Conservation (phyloP, 768 basidiomycete species). For the Amanita thiersii region DNA sequence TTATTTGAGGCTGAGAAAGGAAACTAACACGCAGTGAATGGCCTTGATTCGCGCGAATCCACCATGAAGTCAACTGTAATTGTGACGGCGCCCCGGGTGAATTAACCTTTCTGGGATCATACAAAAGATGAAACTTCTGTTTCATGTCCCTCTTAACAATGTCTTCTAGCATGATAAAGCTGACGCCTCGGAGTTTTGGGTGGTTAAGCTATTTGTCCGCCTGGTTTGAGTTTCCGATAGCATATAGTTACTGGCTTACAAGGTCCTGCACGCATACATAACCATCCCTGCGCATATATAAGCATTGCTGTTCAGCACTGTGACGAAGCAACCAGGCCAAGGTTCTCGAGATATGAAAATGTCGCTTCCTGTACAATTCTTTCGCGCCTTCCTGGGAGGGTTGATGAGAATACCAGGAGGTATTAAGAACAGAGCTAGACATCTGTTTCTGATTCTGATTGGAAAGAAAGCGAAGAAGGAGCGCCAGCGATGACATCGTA, state of each 20-base stretch:
- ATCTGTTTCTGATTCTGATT: too few species aligned
- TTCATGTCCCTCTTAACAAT: constrained; percentile 67
- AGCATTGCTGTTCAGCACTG: constrained; percentile 67
- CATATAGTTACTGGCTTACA: constrained; percentile 35
- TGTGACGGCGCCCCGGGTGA: constrained; percentile 12
- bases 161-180: constrained; percentile 43
- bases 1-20: neutral
- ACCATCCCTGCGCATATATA: constrained; percentile 77
- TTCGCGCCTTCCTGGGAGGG: neutral
- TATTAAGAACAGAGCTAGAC: too few species aligned
- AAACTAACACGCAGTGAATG: constrained; percentile 70
- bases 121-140: constrained; percentile 50
- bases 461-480: too few species aligned
- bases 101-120: constrained; percentile 29
- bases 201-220: constrained; percentile 46
- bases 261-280: constrained; percentile 78
- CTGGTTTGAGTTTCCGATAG: neutral
- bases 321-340: constrained; percentile 91
- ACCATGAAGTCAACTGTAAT: constrained; percentile 48
- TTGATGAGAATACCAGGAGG: too few species aligned
- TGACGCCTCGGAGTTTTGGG: constrained; percentile 56
- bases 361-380: too few species aligned
- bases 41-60: constrained; percentile 88
- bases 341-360: constrained; percentile 74
- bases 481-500: too few species aligned